Percentiles rank a stretch among this genome's conserved stretches.
Conservation (phyloP, 139 green algal genomes). For the Asterochloris sp. region DNA sequence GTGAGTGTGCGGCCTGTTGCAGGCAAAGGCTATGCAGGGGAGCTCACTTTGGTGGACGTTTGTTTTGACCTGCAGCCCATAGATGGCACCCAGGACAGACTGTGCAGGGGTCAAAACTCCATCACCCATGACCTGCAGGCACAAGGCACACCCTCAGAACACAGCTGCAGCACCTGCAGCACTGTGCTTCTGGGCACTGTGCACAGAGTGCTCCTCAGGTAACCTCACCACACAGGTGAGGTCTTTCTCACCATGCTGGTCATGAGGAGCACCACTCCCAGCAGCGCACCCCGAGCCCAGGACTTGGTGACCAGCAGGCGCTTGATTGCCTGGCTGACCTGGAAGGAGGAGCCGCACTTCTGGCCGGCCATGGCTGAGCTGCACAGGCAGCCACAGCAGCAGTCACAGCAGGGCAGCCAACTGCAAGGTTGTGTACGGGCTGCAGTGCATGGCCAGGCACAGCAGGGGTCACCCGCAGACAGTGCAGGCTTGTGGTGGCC, state of each 20-base stretch:
- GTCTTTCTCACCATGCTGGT: constrained; percentile 5
- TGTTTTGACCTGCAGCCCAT: constrained; percentile 6
- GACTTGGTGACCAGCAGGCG: not conserved
- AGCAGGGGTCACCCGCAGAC: no score
- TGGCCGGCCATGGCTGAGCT: no score
- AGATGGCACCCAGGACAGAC: constrained; percentile 18
- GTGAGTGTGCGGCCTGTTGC: not conserved
- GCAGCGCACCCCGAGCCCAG: constrained; percentile 9
- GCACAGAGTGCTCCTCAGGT: not conserved
- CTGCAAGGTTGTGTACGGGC: no score
- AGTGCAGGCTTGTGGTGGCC: no score
- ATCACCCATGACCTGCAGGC: constrained; percentile 21
- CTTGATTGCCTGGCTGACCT: constrained; percentile 11
- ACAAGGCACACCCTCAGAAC: not conserved
- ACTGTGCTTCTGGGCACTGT: no score
- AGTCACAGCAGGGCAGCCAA: no score
- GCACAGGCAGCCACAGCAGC: no score
- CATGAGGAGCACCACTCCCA: constrained; percentile 22
- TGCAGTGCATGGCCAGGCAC: no score
- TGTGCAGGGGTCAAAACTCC: constrained; percentile 35
- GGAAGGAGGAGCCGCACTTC: not conserved
- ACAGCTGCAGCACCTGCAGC: not conserved
- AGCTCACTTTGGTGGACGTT: not conserved
- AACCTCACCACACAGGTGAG: not conserved
- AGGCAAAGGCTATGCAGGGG: no score